These are phyloP conservation scores for Ormosia emarginata DNA, from an alignment of 306 rosid genomes.

Conservation along the genomic window DNA sequence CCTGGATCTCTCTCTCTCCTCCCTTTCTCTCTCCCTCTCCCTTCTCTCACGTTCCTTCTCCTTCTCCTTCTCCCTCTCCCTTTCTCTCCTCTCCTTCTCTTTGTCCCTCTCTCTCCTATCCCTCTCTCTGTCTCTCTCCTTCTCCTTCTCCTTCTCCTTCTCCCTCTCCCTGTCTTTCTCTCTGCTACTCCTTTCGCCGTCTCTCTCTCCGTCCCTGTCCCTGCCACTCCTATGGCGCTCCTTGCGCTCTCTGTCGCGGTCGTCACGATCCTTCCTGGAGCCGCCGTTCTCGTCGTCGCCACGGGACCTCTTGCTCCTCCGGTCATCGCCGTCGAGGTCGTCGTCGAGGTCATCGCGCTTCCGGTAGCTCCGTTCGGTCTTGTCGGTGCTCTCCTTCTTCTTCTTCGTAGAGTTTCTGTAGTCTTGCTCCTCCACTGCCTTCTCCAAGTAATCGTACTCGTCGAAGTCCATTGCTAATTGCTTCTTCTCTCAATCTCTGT, in stretches of 20 bases:
- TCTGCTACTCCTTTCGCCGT: constrained; percentile 19
- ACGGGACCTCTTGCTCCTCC: constrained; percentile 54
- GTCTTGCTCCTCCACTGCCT: constrained; percentile 78
- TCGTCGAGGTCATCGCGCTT: constrained; percentile 68
- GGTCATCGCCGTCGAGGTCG: constrained; percentile 38
- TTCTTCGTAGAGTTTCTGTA: constrained; percentile 52
- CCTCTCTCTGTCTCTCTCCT: constrained; percentile 43
- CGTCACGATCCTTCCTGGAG: constrained; percentile 48
- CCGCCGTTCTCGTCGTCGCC: constrained; percentile 76
- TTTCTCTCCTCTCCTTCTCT: constrained; percentile 18
- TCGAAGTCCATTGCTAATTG: constrained; percentile 69
- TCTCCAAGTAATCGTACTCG: constrained; percentile 96
- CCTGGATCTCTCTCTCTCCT: constrained; percentile 49
- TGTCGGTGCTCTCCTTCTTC: constrained; percentile 49
- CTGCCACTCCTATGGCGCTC: constrained; percentile 29
- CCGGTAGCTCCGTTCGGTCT: constrained; percentile 58
- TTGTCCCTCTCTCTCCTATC: constrained; percentile 31
- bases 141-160: constrained; percentile 2
- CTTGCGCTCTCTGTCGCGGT: constrained; percentile 35
- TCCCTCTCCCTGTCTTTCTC: background rate
- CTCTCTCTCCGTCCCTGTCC: constrained; percentile 11
- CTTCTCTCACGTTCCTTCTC: constrained; percentile 13
- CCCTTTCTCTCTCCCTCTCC: constrained; percentile 24
- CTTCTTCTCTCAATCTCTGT: background rate
- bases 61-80: background rate